phyloP scores from a whole-genome alignment of 129 eudicot species.

The Pittosporum tobira region DNA sequence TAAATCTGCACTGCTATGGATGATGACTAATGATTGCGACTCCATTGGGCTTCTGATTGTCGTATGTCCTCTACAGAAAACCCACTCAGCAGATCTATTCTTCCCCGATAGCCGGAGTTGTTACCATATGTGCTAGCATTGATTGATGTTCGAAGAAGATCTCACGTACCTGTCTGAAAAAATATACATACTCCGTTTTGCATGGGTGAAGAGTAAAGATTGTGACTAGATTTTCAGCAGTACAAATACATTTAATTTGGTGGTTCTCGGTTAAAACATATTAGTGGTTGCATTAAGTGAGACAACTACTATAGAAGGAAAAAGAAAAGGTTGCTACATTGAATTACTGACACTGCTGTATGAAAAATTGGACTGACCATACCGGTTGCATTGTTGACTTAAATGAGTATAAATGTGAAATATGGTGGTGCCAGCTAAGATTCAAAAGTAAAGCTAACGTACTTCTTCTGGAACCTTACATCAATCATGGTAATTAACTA shows the following conservation, averaged over 20 bases:
- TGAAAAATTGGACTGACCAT: neutral
- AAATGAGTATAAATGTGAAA: slow-evolving; percentile 2
- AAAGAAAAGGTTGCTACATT: neutral
- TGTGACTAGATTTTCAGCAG: neutral
- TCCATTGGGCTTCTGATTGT: neutral
- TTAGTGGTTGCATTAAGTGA: neutral
- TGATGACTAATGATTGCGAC: neutral
- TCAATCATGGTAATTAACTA: slow-evolving; percentile 2
- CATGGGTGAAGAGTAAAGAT: neutral
- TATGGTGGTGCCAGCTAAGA: neutral
- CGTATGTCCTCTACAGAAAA: neutral
- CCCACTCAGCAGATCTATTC: neutral
- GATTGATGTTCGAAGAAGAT: neutral
- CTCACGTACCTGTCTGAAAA: neutral
- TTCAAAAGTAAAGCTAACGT: too few species aligned
- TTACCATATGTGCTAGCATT: neutral
- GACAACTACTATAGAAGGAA: neutral
- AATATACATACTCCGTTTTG: neutral
- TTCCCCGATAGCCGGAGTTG: neutral
- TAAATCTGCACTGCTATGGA: neutral
- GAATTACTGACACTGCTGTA: neutral
- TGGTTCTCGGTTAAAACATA: neutral
- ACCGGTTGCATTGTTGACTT: slow-evolving; percentile 1
- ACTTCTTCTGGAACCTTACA: neutral
- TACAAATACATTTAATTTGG: too few species aligned